Base-by-base conservation (phyloP, 345 rosid species). In the Salix arbutifolia region DNA sequence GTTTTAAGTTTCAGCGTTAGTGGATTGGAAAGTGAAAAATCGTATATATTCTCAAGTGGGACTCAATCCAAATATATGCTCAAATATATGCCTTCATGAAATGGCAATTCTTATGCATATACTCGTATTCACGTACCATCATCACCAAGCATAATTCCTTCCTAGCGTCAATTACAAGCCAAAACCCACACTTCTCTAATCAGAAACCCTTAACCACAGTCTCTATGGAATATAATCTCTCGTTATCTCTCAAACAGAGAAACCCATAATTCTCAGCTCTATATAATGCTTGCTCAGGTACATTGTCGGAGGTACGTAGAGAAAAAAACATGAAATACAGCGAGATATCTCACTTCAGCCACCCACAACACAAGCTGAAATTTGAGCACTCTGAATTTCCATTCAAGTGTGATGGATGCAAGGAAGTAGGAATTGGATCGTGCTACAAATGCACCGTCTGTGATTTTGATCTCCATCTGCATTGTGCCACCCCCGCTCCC, bases 341-440 rank as follows among this genome's bases (percentile, higher is more conserved):
- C 73, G 97, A 89, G 53, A 91, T 93, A 72, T 78, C 88, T 28
- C 97, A 93, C 77, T 92, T 86, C 70, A 88, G 90, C 86, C 99
- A 95, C 75, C 86, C 98, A 3, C 84, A 89, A 28, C 99, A 96
- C 88, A 75, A 74, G 67, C 91, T 93, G 5, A 87, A 82, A 66
- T 85, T 86, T 17, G 92, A 89, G 79, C 78, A 77, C 89, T 83
- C 87, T 4, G 92, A 96, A 80, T 69, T 74, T 69, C 99, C 98
- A 1, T 96, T 92, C 91, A 91, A 88, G 83, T 96, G 99, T 44
- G 97, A 96, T 16, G 98, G 98, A 1, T 96, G 98, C 94, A 91
- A 90, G 76, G 98, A 96, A 82, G 92, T 87, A 0, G 98, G 98
- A 4, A 91, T 96, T 3, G 99, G 99, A 9, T 90, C 96, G 1